Evolutionary conservation across 1,284 basidiomycete species (phyloP), one percentile per base, ranked within the genome.

Genomic region (Thecaphora thlaspeos): DNA sequence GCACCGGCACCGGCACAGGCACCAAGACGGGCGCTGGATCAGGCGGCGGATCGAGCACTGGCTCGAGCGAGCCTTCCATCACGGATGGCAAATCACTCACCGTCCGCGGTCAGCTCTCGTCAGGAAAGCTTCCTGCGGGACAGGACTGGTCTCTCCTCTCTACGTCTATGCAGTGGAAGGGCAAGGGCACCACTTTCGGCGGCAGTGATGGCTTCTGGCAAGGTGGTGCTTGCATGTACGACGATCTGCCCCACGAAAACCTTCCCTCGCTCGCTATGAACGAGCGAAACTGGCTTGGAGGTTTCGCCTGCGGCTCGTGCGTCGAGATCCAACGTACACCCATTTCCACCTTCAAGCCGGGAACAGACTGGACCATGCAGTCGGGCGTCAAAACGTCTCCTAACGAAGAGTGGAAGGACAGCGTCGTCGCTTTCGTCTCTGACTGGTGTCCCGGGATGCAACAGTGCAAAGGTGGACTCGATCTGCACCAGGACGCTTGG

Each of bases 401-500:
- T 3, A 58, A 58, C 19, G 48, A 48, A 0, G 41, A 61, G 3
- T 32, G 22, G 2, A 53, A 50, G 10, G 57, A 61, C 22, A 55
- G 49, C 39, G 58, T 51, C 2, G 17, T 55, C 4, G 62, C 62
- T 5, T 55, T 65, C 28, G 62, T 65, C n/a, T 52, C 43, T 19
- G 62, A 65, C 40, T 49, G 55, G 14, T 65, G 62, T 41, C 62
- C 62, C 3, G 55, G 62, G 11, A 39, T 57, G 1, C 22, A 58
- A n/a, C 62, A 65, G 24, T 65, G 62, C 47, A 49, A 19, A 30
- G 57, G 57, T 4, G 62, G 62, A 1, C 58, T 65, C n/a, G 62
- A 65, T 40, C 60, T 65, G 62, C 62, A 65, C 23, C 43, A 43
- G 9, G 62, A 61, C n/a, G 42, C 62, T 1, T 65, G 62, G 62